A percentile compares a stretch with the other conserved stretches of the same genome.
Evolutionary conservation across 1,284 basidiomycete species (phyloP).

Genomic region (Pseudozyma tsukubaensis): DNA sequence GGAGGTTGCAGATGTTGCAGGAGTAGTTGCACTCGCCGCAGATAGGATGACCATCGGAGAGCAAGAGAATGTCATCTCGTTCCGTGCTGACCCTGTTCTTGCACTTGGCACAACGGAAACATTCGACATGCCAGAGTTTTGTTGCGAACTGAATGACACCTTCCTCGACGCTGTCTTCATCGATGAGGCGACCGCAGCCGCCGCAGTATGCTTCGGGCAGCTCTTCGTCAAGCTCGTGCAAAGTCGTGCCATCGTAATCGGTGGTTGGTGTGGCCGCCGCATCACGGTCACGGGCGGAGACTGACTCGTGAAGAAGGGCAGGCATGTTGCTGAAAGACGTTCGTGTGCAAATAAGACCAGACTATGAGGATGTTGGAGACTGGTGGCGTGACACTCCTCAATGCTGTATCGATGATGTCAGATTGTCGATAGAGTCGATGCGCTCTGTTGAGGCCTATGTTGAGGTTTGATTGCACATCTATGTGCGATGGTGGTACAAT

Average conservation of each 20-base stretch:
- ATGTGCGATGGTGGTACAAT: too few relatives aligned
- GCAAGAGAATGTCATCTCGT: slow-evolving; percentile 86
- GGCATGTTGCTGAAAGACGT: slow-evolving; percentile 17
- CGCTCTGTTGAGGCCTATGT: too few relatives aligned
- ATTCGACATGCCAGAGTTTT: slow-evolving; percentile 64
- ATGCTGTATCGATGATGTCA: too few relatives aligned
- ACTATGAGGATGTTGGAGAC: neutral
- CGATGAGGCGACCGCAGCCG: slow-evolving; percentile 56
- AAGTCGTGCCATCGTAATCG: slow-evolving; percentile 9
- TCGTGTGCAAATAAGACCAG: neutral
- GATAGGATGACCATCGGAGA: slow-evolving; percentile 95
- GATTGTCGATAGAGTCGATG: too few relatives aligned
- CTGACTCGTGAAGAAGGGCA: slow-evolving; percentile 29
- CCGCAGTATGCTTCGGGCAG: slow-evolving; percentile 61
- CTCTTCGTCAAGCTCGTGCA: slow-evolving; percentile 40
- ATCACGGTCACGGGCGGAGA: slow-evolving; percentile 5
- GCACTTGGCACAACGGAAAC: slow-evolving; percentile 69
- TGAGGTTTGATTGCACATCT: too few relatives aligned
- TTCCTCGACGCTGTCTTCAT: slow-evolving; percentile 58
- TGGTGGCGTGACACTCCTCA: too few relatives aligned
- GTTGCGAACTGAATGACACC: slow-evolving; percentile 63
- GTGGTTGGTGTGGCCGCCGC: slow-evolving; percentile 1
- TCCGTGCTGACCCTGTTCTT: slow-evolving; percentile 77
- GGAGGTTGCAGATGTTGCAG: slow-evolving; percentile 64
- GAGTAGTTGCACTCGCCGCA: slow-evolving; percentile 96